A percentile compares a stretch with the other conserved stretches of the same genome.
These are phyloP conservation scores for Schizochytrium sp. DNA, from an alignment of 108 stramenopile genomes.

Conservation along the genomic window DNA sequence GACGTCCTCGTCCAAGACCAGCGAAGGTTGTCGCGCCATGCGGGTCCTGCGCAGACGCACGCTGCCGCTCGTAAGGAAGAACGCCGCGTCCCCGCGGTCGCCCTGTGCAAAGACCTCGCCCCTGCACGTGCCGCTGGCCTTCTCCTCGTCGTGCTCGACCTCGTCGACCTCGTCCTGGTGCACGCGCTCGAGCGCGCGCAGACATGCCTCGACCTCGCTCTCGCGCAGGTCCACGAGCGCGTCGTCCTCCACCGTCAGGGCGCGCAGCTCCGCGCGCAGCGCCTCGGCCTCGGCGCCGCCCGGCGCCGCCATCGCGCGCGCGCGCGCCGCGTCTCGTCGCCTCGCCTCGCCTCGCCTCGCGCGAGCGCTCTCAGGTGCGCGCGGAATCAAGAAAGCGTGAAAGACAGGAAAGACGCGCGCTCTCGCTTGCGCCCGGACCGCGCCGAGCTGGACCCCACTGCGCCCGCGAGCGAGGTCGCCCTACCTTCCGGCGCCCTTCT, in stretches of 20 bases:
- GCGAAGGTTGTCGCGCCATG: not conserved
- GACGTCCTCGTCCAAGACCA: not conserved
- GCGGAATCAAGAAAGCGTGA: no score
- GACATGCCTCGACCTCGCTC: not conserved
- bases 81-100: not conserved
- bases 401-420: no score
- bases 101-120: not conserved
- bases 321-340: no score
- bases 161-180: not conserved
- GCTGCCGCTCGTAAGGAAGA: not conserved
- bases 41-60: not conserved
- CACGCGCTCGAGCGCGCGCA: not conserved
- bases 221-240: not conserved
- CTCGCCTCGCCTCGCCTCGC: no score
- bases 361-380: no score
- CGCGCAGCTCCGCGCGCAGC: not conserved
- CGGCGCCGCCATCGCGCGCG: not conserved
- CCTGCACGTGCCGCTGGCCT: not conserved
- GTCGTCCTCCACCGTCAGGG: not conserved
- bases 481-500: no score
- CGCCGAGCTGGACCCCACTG: no score
- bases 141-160: not conserved
- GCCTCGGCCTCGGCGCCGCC: not conserved
- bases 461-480: no score
- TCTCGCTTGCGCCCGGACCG: no score